Evolutionary conservation across 768 basidiomycete genomes (phyloP), one percentile per base, ranked within the genome.

Genomic region (Suillus discolor): DNA sequence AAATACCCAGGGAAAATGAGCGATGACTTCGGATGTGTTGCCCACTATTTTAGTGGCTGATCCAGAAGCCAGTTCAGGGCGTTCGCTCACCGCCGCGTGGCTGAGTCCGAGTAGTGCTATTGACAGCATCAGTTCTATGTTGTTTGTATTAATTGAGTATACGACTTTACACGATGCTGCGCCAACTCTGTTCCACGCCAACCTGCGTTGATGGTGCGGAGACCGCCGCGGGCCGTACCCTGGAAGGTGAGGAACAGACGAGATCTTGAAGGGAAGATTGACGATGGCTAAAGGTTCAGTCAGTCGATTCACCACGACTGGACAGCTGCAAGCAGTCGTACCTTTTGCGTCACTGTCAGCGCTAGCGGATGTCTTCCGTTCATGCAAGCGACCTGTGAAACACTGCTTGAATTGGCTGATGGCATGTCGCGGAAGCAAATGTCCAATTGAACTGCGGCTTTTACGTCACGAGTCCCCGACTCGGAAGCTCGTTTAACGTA

Each of bases 381-480:
- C 57, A 57, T 38, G 34, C 7, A 38, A 36, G 23, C 38, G 57
- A 39, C 57, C 16, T 36, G 55, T 8, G 34, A 38, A 28, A 28
- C 39, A 28, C 39, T 28, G n/a, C n/a, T n/a, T n/a, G n/a, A 25
- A n/a, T 18, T 13, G 31, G 31, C 31, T 31, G 31, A 31, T 34
- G n/a, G 42, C 38, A 9, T 60, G 53, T 25, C 23, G 57, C 62
- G 57, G 54, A 60, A 39, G 38, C 54, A 60, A 42, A 57, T 36
- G 51, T 41, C 28, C 13, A 16, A 51, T 38, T 8, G 9, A 9
- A 31, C 31, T 31, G 31, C 2, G 2, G 23, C 15, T 42, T 38
- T 75, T 75, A 77, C 65, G 75, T 77, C 75, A 75, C 73, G 63
- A 23, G 64, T 63, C 23, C 42, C 68, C 68, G 67, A 38, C 36